Base-by-base conservation (phyloP, 2,329 filamentous ascomycete genomes). In the Monosporascus ibericus region DNA sequence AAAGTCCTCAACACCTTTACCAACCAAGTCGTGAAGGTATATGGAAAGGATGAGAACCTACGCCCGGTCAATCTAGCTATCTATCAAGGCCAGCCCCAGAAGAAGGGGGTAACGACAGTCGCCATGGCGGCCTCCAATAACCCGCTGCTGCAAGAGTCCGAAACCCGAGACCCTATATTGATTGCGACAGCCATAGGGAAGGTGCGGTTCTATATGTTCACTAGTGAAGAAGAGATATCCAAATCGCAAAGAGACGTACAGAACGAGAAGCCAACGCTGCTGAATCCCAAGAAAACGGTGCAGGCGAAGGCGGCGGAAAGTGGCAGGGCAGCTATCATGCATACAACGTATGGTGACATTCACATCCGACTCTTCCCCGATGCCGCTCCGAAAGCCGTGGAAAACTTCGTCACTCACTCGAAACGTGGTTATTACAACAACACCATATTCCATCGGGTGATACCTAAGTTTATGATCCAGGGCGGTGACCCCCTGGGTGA, bases 381-480 rank as follows among this genome's bases (percentile, higher is more conserved):
- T 55, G 90, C 90, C 2, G 92, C 94, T 9, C 94, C 95, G 34
- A 95, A 92, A 68, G 85, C 95, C 0, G 92, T 99, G 3, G 94
- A 99, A 72, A 99, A 99, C 70, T 99, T 99, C 68, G 89, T 95
- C 51, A 95, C 90, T 0, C 94, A 97, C 64, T 83, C 90, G 3
- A 87, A 86, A 63, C 87, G 85, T 53, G 90, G 90, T 1, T 99
- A 99, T 70, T 99, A 99, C 76, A 97, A 99, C 75, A 90, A 90
- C 71, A 92, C 92, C 36, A 92, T 96, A 61, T 99, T 99, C 78
- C 94, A 99, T 71, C 87, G 94, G 36, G 88, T 99, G 6, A 99
- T 99, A 62, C 85, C 88, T 55, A 96, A 96, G 66, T 99, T 99
- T 74, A 99, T 99, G 95, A 96, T 99, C 55, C 90, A 91, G 66